Evolutionary conservation across 164 flowering plant species (phyloP).

Genomic region (Buxus sempervirens): DNA sequence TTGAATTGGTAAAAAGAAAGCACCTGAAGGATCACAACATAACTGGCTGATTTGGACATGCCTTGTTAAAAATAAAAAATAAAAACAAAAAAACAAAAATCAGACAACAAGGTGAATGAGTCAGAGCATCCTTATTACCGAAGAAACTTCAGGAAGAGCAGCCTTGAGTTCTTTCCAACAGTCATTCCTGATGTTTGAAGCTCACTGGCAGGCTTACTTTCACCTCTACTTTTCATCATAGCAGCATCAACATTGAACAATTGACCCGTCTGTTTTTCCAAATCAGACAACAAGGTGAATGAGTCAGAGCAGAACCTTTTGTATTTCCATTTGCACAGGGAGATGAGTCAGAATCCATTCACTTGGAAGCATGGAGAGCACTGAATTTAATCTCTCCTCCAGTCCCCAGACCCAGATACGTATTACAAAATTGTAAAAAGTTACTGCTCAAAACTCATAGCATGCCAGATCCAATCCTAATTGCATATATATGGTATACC

Average conservation of each 20-base stretch:
- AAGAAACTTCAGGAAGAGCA: conserved; percentile 91
- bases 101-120: no score
- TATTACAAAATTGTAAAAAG: background rate
- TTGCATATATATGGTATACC: no score
- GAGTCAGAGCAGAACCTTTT: conserved; percentile 19
- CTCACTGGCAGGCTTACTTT: conserved; percentile 23
- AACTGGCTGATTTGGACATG: no score
- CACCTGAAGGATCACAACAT: no score
- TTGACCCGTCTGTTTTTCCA: conserved; percentile 18
- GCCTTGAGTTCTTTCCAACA: conserved; percentile 47
- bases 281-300: conserved; percentile 3
- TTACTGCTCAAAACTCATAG: background rate
- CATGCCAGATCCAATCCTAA: background rate
- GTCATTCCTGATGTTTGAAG: conserved; percentile 15
- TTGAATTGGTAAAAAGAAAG: no score
- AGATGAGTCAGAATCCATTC: conserved; percentile 14
- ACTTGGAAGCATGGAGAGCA: conserved; percentile 8
- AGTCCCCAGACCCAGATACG: conserved; percentile 4
- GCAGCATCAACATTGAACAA: conserved; percentile 11
- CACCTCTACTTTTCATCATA: conserved; percentile 14
- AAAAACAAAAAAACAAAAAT: no score
- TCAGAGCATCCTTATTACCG: conserved; percentile 92
- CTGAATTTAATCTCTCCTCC: conserved; percentile 7
- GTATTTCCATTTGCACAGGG: background rate
- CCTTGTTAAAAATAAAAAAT: no score